Base-by-base conservation (phyloP, 805 yeast genomes). In the Ogataea polymorpha region DNA sequence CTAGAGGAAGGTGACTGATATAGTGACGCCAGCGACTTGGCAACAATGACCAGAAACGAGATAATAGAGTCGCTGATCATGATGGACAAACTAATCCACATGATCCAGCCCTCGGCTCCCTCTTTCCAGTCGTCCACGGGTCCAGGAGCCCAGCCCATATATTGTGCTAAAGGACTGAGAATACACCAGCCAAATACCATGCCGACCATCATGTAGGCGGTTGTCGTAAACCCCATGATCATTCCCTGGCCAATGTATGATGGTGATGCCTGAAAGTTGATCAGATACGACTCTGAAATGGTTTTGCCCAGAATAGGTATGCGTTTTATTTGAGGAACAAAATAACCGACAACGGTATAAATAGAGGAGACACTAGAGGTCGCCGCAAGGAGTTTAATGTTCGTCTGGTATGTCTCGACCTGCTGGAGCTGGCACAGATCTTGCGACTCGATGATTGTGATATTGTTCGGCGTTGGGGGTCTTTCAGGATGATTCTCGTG, bases 211-310 rank as follows among this genome's bases (percentile, higher is more conserved):
- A 91, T 91, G 48, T 89, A 85, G 8, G 87, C 72, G 0, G 89
- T 95, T 0, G 98, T 89, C 2, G 90, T 86, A 6, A 89, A 67
- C 0, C 99, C 99, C 99, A 91, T 91, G 42, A 91, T 91, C 29
- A 93, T 88, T 4, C 99, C 99, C 63, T 91, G 99, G 2, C 99
- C 99, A 25, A 93, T 75, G 59, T 91, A 91, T 0, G 98, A 98
- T 0, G 99, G 99, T 0, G 96, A 88, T 0, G 96, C 96, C 60
- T 93, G 96, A 45, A 93, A 75, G 44, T 84, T 81, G 93, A 97
- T 86, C 33, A 85, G 71, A 62, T 86, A 86, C 13, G 70, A 63
- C 15, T 65, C 55, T 0, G 96, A 85, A 14, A 87, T 64, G 32
- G 57, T 54, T 1, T 52, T 27, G 0, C 98, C 98, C 59, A 91